Conservation (phyloP, 2,329 filamentous ascomycete species). For the Mycosphaerelloides madeirae region DNA sequence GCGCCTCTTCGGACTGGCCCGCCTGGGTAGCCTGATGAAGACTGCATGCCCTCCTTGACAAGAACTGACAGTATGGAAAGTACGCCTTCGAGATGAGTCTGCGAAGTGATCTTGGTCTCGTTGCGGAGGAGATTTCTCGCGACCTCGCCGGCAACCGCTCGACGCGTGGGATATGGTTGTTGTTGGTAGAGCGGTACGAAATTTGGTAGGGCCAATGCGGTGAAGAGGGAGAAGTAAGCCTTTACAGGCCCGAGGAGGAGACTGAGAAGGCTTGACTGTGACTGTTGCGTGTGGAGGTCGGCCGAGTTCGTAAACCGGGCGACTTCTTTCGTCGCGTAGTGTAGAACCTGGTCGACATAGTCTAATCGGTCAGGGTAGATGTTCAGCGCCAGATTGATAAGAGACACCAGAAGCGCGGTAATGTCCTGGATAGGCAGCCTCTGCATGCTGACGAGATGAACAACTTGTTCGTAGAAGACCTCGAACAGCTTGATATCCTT, state of each 20-base stretch:
- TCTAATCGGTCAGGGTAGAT: slow-evolving; percentile 91
- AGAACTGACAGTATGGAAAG: slow-evolving; percentile 84
- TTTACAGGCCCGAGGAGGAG: slow-evolving; percentile 87
- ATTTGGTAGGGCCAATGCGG: slow-evolving; percentile 85
- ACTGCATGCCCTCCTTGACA: slow-evolving; percentile 85
- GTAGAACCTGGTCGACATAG: slow-evolving; percentile 90
- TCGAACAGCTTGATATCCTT: slow-evolving; percentile 86
- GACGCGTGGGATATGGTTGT: slow-evolving; percentile 86
- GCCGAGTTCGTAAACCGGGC: slow-evolving; percentile 86
- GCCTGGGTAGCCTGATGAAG: slow-evolving; percentile 75
- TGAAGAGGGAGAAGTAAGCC: slow-evolving; percentile 89
- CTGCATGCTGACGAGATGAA: slow-evolving; percentile 86
- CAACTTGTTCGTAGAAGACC: slow-evolving; percentile 94
- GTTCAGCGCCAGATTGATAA: slow-evolving; percentile 88
- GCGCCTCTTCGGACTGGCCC: slow-evolving; percentile 67
- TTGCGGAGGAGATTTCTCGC: slow-evolving; percentile 77
- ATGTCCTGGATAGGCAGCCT: slow-evolving; percentile 90
- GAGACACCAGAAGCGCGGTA: slow-evolving; percentile 86
- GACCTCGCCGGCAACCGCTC: slow-evolving; percentile 86
- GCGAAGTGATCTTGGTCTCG: slow-evolving; percentile 71
- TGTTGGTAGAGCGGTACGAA: slow-evolving; percentile 86
- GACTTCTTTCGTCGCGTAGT: slow-evolving; percentile 82
- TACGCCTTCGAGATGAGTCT: slow-evolving; percentile 79
- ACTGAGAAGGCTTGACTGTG: slow-evolving; percentile 83
- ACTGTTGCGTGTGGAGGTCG: slow-evolving; percentile 82